Evolutionary conservation across 768 basidiomycete species (phyloP), one percentile per base, ranked within the genome.

Genomic region (Naganishia friedmannii): DNA sequence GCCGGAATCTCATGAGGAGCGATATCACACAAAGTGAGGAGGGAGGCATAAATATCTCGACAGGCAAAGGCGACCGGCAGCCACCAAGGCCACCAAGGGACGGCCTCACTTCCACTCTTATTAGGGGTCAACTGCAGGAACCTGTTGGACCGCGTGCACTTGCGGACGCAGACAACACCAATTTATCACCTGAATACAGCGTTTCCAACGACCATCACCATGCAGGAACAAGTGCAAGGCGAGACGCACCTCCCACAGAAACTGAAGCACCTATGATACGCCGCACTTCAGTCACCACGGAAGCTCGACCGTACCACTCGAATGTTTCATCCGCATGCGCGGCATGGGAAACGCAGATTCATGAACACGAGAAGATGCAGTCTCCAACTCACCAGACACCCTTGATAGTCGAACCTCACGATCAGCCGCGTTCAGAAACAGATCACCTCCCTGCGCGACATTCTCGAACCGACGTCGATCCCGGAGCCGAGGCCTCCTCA

Each of bases 291-390:
- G 57, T 19, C 12, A 32, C 57, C 1, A 58, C 6, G 4, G 57
- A 58, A 13, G 13, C 12, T n/a, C 31, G 57, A 13, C 57, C 34
- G 12, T 37, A 58, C 29, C 54, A n/a, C n/a, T 37, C 57, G 28
- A 58, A 37, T 23, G 57, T 37, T 6, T 58, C 57, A 17, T 58
- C 34, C 34, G 34, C 57, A 3, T 39, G 57, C 21, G 34, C 19
- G n/a, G 57, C 32, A 23, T 58, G 57, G 57, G 57, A 58, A 39
- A 39, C 57, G 37, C 32, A 39, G 23, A 58, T 58, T 23, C 57
- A 58, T 23, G 34, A 58, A 58, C 57, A 58, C 21, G 57, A 37
- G 29, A 45, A 28, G 39, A 63, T 23, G 39, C 60, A 63, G 23
- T 7, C 42, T 23, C 29, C 57, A 23, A 39, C 9, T 9, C 48